Conservation (phyloP, 1,139 yeast genomes). For the Saccharomyces hybrid region DNA sequence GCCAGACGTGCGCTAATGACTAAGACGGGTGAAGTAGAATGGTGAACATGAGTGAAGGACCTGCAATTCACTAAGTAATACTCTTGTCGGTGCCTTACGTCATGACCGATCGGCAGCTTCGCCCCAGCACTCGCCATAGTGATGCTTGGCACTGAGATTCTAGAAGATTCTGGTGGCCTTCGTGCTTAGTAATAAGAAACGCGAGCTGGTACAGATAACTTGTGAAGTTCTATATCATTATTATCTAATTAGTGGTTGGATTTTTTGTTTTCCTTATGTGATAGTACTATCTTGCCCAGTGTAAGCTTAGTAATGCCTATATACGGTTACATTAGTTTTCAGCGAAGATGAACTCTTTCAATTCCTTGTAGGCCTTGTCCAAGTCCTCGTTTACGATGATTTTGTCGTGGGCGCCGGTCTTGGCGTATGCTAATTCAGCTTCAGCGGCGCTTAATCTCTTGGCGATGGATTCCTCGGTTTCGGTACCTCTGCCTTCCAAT, state of each 20-base stretch:
- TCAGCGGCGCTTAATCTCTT: constrained; percentile 83
- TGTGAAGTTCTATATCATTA: not conserved
- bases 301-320: not conserved
- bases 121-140: too few species aligned
- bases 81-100: too few species aligned
- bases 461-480: constrained; percentile 72
- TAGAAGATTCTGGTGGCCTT: too few species aligned
- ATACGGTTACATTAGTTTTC: constrained; percentile 4
- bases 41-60: not conserved
- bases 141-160: too few species aligned
- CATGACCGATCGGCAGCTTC: too few species aligned
- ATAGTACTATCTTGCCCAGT: not conserved
- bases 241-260: not conserved
- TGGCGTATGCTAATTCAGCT: constrained; percentile 80
- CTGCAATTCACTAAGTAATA: too few species aligned
- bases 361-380: constrained; percentile 76
- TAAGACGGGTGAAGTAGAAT: not conserved
- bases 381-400: constrained; percentile 86
- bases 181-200: too few species aligned
- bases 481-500: constrained; percentile 87
- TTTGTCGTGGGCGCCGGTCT: constrained; percentile 87
- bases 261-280: not conserved
- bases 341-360: constrained; percentile 64
- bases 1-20: not conserved
- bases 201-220: too few species aligned